Percentiles rank a stretch among this genome's conserved stretches.
Conservation (phyloP, 179 eudicot species). For the Monotropa hypopitys region DNA sequence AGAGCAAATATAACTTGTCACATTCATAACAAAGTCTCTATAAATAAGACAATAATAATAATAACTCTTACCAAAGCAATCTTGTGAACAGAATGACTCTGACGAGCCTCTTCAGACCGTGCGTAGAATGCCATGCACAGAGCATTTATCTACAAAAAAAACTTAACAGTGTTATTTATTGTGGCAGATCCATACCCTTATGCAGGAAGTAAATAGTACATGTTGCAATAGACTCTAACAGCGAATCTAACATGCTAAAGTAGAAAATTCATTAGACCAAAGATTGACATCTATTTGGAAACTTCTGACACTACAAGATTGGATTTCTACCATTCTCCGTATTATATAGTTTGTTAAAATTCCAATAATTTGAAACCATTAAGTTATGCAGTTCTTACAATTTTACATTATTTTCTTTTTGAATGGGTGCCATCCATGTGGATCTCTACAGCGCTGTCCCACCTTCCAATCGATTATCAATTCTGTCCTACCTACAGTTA, state of each 20-base stretch:
- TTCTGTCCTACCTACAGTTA: neutral
- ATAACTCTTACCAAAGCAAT: constrained; percentile 62
- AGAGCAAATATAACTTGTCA: neutral
- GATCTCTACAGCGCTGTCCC: neutral
- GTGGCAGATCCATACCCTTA: neutral
- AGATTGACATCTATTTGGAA: neutral
- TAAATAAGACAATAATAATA: neutral
- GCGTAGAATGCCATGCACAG: constrained; percentile 97
- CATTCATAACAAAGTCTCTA: neutral
- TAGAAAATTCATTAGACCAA: neutral
- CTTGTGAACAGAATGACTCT: constrained; percentile 85
- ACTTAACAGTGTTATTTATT: neutral
- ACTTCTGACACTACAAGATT: neutral
- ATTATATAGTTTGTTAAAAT: neutral
- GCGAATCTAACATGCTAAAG: neutral
- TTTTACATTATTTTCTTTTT: neutral
- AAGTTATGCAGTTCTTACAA: neutral
- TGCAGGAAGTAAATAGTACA: neutral
- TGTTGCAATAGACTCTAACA: neutral
- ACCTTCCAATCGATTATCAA: neutral
- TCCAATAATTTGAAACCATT: neutral
- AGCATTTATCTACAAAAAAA: constrained; percentile 72
- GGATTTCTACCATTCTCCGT: neutral
- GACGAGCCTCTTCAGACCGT: constrained; percentile 93
- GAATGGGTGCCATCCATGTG: neutral